Evolutionary conservation across 306 rosid species (phyloP), one percentile per base, ranked within the genome.

Genomic region (Cucurbita maxima): DNA sequence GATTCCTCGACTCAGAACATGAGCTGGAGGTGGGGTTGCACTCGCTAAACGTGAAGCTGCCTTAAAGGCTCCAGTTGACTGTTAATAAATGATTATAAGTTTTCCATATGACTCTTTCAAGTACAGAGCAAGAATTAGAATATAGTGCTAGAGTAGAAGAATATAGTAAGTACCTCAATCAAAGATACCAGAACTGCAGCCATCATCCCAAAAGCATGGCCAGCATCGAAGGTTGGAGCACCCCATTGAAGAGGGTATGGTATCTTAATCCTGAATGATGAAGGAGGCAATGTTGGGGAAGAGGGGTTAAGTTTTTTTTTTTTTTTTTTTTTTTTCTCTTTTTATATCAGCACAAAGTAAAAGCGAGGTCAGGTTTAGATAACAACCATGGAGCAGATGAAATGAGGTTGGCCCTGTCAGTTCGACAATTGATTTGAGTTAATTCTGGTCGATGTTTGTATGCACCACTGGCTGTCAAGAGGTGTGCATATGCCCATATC

Each of bases 161-260:
- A 43, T 60, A 47, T 58, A 37, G 58, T 83, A 95, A 37, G 58
- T 84, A 95, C 99, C 99, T 95, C 99, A 75, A 95, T 82, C 81
- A 95, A 82, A 75, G 99, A 91, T 82, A 95, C 99, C 57, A 95
- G 84, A 78, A 86, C 97, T 75, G 97, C 97, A 75, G 97, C 97
- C 91, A 87, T 91, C 99, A 95, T 95, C 70, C 89, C 93, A 63
- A 95, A 95, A 62, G 96, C 87, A 84, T 95, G 97, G 36, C 99
- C 97, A 25, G 84, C 96, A 76, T 89, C 79, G 76, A 95, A 95
- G 76, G 97, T 95, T 43, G 99, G 99, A 75, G 96, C 97, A 74
- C 97, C 96, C 99, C 99, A 95, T 75, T 95, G 87, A 78, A 91
- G 87, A 84, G 99, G 99, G 74, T 91, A 95, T 72, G 99, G 99